phyloP scores from a whole-genome alignment of 2,329 filamentous ascomycete species.

The Chrysoporthe deuterocubensis region DNA sequence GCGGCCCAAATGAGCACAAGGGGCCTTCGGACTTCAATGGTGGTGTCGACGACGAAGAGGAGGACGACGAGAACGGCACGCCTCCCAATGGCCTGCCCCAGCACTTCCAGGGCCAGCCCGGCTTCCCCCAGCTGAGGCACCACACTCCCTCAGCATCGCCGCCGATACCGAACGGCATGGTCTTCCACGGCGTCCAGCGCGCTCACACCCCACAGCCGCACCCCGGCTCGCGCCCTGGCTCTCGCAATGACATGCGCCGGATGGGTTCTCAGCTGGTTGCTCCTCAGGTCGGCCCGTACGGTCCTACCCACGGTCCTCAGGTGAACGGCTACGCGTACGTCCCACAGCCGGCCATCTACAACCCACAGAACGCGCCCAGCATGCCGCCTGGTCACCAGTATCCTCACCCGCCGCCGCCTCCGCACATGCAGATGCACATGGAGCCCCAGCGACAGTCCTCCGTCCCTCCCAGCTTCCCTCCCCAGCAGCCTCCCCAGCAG shows the following conservation, averaged over 20 bases:
- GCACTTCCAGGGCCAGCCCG: conserved; percentile 68
- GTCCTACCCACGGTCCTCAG: conserved; percentile 37
- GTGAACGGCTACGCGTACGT: conserved; percentile 81
- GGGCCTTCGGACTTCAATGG: conserved; percentile 91
- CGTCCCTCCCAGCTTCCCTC: conserved; percentile 67
- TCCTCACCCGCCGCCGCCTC: conserved; percentile 42
- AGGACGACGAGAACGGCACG: conserved; percentile 75
- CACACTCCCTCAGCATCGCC: conserved; percentile 86
- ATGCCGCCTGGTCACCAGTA: conserved; percentile 47
- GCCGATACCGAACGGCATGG: conserved; percentile 78
- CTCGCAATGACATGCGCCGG: conserved; percentile 77
- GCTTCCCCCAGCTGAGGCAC: conserved; percentile 83
- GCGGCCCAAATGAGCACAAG: conserved; percentile 93
- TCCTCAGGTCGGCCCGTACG: conserved; percentile 63
- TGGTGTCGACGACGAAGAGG: conserved; percentile 83
- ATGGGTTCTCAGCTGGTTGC: conserved; percentile 74
- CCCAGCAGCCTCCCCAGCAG: conserved; percentile 62
- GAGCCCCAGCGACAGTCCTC: conserved; percentile 71
- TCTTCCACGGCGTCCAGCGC: conserved; percentile 62
- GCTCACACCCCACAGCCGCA: conserved; percentile 83
- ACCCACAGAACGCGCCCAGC: conserved; percentile 58
- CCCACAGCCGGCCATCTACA: conserved; percentile 84
- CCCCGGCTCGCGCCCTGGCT: conserved; percentile 75
- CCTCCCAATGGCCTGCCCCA: conserved; percentile 74
- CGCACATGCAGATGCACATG: conserved; percentile 70